Evolutionary conservation across 2,329 filamentous ascomycete genomes (phyloP).

Genomic region (Mollisiaceae sp.): DNA sequence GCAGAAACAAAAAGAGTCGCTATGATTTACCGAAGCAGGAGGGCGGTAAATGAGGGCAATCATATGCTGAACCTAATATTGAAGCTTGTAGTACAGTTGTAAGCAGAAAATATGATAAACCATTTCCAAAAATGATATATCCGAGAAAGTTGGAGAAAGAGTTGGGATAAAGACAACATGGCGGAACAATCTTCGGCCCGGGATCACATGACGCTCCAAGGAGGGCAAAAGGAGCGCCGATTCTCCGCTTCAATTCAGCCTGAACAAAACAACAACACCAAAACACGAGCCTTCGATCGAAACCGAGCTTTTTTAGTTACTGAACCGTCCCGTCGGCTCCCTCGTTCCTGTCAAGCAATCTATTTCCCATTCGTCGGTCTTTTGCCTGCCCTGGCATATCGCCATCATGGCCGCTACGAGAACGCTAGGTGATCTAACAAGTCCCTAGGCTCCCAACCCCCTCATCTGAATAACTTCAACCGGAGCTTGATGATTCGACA

Average conservation of each 20-base stretch:
- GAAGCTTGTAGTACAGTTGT: too few relatives aligned
- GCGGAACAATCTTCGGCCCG: not conserved
- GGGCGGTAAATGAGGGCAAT: too few relatives aligned
- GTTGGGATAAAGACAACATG: not conserved
- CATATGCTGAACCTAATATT: too few relatives aligned
- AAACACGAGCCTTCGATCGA: not conserved
- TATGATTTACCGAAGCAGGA: too few relatives aligned
- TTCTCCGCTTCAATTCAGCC: slow-evolving; percentile 14
- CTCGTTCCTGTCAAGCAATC: not conserved
- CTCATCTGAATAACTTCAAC: slow-evolving; percentile 20
- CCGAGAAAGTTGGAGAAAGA: not conserved
- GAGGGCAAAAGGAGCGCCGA: not conserved
- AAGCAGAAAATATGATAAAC: too few relatives aligned
- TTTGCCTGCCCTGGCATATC: not conserved
- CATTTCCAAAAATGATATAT: too few relatives aligned
- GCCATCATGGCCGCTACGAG: not conserved
- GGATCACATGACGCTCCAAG: not conserved
- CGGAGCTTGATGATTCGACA: slow-evolving; percentile 7
- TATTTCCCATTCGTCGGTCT: slow-evolving; percentile 1
- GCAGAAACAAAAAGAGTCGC: too few relatives aligned
- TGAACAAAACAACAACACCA: slow-evolving; percentile 8
- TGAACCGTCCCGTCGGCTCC: slow-evolving; percentile 13
- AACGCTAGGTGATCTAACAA: slow-evolving; percentile 6
- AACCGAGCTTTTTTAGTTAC: slow-evolving; percentile 2
- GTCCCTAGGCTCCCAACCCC: slow-evolving; percentile 8